Conservation (phyloP, 2,329 filamentous ascomycete genomes). For the Aspergillus fumigatiaffinis region DNA sequence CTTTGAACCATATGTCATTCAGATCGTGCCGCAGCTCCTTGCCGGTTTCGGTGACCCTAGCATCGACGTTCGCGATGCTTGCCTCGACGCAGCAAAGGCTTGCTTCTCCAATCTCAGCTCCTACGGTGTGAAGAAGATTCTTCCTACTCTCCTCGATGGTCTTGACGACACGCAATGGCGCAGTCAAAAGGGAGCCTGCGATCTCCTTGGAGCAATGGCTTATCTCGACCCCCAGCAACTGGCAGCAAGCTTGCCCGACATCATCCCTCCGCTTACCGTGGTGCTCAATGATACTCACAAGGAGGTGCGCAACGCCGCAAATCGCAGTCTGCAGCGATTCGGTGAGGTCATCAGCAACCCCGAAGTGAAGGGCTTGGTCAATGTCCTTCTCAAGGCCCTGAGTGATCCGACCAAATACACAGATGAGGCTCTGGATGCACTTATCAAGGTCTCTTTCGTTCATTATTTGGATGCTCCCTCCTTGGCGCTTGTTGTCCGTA, state of each 20-base stretch:
- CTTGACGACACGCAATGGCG: conserved; percentile 96
- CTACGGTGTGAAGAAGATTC: conserved; percentile 89
- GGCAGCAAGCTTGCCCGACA: conserved; percentile 85
- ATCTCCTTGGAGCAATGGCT: conserved; percentile 95
- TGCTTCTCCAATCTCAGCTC: conserved; percentile 93
- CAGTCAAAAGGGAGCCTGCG: conserved; percentile 96
- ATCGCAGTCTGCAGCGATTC: conserved; percentile 94
- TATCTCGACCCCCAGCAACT: conserved; percentile 96
- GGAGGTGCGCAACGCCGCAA: conserved; percentile 86
- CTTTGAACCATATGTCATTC: conserved; percentile 95
- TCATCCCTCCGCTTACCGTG: conserved; percentile 90
- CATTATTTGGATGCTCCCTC: conserved; percentile 98
- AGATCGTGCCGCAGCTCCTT: conserved; percentile 87
- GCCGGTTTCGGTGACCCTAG: conserved; percentile 84
- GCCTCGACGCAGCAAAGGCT: conserved; percentile 86
- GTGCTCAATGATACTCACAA: conserved; percentile 98
- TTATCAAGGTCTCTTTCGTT: conserved; percentile 98
- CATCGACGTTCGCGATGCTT: conserved; percentile 85
- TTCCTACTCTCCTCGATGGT: conserved; percentile 86
- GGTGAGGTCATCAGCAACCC: conserved; percentile 98
- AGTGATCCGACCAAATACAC: conserved; percentile 98
- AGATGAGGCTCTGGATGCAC: conserved; percentile 83
- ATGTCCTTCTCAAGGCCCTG: conserved; percentile 88
- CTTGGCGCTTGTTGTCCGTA: conserved; percentile 87
- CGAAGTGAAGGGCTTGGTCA: conserved; percentile 89